Evolutionary conservation across 2,329 filamentous ascomycete genomes (phyloP).

Genomic region (Diplodia mutila): DNA sequence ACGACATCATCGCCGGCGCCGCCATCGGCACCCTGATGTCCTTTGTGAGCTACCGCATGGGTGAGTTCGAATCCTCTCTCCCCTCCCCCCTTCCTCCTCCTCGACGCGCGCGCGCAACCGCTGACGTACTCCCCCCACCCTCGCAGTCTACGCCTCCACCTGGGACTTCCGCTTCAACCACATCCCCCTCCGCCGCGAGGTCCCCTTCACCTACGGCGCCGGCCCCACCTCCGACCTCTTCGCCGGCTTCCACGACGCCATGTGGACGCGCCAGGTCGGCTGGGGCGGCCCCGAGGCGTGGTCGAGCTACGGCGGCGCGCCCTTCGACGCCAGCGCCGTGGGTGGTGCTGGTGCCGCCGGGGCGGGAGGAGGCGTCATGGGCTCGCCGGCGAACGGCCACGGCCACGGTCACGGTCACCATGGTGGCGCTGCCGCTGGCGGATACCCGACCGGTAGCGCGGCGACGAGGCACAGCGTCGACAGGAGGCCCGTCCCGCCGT

Average conservation of each 20-base stretch:
- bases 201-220: slow-evolving; percentile 58
- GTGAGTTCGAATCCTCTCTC: slow-evolving; percentile 30
- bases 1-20: slow-evolving; percentile 70
- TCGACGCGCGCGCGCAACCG: no score
- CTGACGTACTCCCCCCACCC: no score
- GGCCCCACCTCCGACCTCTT: slow-evolving; percentile 42
- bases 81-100: neutral
- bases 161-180: slow-evolving; percentile 73
- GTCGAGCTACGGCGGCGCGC: slow-evolving; percentile 47
- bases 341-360: neutral
- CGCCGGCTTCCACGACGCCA: slow-evolving; percentile 55
- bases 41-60: slow-evolving; percentile 68
- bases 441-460: neutral
- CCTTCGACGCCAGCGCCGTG: slow-evolving; percentile 47
- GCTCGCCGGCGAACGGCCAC: neutral
- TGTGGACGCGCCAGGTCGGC: slow-evolving; percentile 63
- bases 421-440: neutral
- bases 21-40: slow-evolving; percentile 68
- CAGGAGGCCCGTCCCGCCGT: slow-evolving; percentile 35
- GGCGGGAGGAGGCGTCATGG: neutral
- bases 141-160: slow-evolving; percentile 62
- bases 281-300: slow-evolving; percentile 56
- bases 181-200: slow-evolving; percentile 64
- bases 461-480: slow-evolving; percentile 33
- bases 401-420: neutral